These are phyloP conservation scores for Lasiodiplodia hormozganensis DNA, from an alignment of 2,329 filamentous ascomycete genomes.

Conservation along the genomic window DNA sequence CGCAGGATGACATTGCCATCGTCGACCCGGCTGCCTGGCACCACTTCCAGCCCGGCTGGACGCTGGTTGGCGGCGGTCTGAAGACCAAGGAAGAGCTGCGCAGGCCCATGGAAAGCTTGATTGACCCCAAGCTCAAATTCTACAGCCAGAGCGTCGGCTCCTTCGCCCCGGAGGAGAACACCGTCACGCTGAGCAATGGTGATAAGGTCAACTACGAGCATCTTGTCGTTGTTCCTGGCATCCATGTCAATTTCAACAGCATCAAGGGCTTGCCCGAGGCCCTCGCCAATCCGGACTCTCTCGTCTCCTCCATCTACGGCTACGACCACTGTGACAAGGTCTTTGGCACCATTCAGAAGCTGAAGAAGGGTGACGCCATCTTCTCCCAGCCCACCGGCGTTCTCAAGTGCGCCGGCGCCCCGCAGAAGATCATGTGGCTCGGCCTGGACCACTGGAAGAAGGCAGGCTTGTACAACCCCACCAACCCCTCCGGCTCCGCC, in stretches of 20 bases:
- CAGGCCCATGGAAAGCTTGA: conserved; percentile 56
- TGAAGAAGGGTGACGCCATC: conserved; percentile 45
- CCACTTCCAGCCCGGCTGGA: conserved; percentile 75
- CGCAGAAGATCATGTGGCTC: conserved; percentile 53
- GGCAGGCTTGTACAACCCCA: conserved; percentile 43
- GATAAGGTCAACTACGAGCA: conserved; percentile 68
- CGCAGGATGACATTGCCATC: conserved; percentile 66
- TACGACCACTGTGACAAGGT: conserved; percentile 50
- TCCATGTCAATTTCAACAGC: conserved; percentile 40
- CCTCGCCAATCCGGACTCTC: conserved; percentile 42
- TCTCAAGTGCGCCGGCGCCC: conserved; percentile 50
- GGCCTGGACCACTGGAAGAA: conserved; percentile 48
- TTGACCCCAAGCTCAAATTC: conserved; percentile 67
- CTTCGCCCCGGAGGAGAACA: conserved; percentile 64
- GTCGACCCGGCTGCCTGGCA: conserved; percentile 69
- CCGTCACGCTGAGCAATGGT: conserved; percentile 62
- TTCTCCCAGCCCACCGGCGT: conserved; percentile 50
- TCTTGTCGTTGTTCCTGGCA: conserved; percentile 64
- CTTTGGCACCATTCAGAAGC: conserved; percentile 39
- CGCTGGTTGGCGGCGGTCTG: conserved; percentile 70
- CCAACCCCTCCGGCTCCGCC: conserved; percentile 36
- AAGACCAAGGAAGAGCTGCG: conserved; percentile 67
- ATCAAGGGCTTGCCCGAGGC: conserved; percentile 45
- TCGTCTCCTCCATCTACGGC: conserved; percentile 47
- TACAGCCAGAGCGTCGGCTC: conserved; percentile 61